Conservation (phyloP, 495 filamentous ascomycete genomes). For the Podospora pseudopauciseta region DNA sequence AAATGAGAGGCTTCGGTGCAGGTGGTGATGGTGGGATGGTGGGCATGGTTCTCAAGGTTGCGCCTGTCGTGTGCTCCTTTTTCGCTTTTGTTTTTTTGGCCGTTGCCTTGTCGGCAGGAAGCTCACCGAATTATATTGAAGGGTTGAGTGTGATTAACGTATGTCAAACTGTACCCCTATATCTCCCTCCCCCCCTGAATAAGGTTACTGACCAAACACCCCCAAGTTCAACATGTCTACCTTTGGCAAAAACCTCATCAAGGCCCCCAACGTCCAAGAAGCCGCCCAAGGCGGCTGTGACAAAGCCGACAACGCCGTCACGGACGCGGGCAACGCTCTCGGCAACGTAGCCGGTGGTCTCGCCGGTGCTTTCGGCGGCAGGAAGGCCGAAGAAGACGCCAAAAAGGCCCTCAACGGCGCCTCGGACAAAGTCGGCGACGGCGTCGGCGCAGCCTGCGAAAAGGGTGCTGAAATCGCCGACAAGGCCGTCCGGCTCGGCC, state of each 20-base stretch:
- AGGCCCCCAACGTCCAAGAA: conserved; percentile 1
- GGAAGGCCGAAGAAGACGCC: background rate
- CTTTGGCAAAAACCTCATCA: conserved; percentile 52
- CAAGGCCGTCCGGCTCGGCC: conserved; percentile 27
- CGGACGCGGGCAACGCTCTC: conserved; percentile 23
- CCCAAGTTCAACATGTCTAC: conserved; percentile 59
- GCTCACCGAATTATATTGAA: conserved; percentile 55
- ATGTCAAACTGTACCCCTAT: conserved; percentile 28
- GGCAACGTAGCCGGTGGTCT: conserved; percentile 28
- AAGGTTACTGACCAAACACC: conserved; percentile 16
- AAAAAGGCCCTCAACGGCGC: conserved; percentile 19
- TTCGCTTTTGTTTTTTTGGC: conserved; percentile 62
- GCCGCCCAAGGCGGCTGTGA: conserved; percentile 10
- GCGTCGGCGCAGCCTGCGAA: conserved; percentile 30
- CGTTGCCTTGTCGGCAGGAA: conserved; percentile 66
- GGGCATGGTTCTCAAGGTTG: conserved; percentile 23
- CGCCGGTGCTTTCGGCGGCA: background rate
- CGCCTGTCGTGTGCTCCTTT: conserved; percentile 40
- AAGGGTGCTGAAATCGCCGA: conserved; percentile 27
- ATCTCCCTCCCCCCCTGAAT: background rate
- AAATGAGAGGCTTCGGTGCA: conserved; percentile 13
- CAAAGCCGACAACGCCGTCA: conserved; percentile 11
- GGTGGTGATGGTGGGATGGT: conserved; percentile 3
- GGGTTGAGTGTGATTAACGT: conserved; percentile 63
- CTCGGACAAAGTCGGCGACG: conserved; percentile 24